These are phyloP conservation scores for Backusella psychrophila DNA, from an alignment of 192 early-diverging fungal genomes.

Conservation along the genomic window DNA sequence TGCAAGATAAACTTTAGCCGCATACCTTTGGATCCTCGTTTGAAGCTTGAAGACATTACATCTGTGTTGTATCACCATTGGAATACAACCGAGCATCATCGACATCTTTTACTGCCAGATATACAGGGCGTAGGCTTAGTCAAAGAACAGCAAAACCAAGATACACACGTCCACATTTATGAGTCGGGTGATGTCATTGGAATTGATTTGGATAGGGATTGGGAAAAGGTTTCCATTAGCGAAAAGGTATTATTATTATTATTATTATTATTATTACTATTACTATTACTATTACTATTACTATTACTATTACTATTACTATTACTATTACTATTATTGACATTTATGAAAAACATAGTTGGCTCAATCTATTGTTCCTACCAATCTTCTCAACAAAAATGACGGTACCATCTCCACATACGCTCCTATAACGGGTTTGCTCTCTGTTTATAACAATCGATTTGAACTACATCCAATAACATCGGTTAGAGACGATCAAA, in stretches of 20 bases:
- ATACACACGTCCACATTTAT: slow-evolving; percentile 11
- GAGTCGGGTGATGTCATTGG: slow-evolving; percentile 16
- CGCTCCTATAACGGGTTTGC: slow-evolving; percentile 16
- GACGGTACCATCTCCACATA: background rate
- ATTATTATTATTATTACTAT: background rate
- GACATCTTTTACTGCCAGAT: slow-evolving; percentile 14
- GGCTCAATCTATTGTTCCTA: background rate
- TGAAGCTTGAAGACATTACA: background rate
- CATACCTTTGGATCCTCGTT: slow-evolving; percentile 23
- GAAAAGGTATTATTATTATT: slow-evolving; percentile 20
- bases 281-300: too few relatives aligned
- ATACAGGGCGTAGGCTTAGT: slow-evolving; percentile 10
- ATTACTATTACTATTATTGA: background rate
- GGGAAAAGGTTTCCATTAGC: slow-evolving; percentile 20
- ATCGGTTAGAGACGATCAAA: slow-evolving; percentile 2
- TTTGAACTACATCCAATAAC: slow-evolving; percentile 9
- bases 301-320: background rate
- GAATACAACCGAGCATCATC: background rate
- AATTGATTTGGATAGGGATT: slow-evolving; percentile 22
- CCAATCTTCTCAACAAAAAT: background rate
- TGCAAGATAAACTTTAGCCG: slow-evolving; percentile 15
- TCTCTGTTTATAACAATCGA: slow-evolving; percentile 21
- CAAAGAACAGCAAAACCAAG: slow-evolving; percentile 7
- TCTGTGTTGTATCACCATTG: slow-evolving; percentile 10
- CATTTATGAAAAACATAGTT: background rate